Conservation (phyloP, 129 eudicot species). For the Flaveria bidentis region DNA sequence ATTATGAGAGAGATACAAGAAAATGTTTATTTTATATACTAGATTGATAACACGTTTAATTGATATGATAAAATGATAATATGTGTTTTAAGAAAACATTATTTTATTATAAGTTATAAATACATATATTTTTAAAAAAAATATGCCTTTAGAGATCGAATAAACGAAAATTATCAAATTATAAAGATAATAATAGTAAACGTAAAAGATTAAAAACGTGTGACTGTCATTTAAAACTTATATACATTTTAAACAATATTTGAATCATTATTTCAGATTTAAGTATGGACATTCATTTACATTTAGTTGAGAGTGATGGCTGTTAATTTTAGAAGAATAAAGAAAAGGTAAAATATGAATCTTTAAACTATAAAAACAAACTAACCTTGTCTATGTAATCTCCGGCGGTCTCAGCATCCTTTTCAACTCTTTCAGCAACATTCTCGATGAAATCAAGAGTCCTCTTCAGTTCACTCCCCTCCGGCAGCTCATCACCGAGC, state of each 20-base stretch:
- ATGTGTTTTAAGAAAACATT: too few relatives aligned
- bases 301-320: background rate
- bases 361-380: background rate
- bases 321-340: background rate
- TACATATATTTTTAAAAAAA: too few relatives aligned
- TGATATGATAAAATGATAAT: too few relatives aligned
- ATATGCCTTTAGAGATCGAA: too few relatives aligned
- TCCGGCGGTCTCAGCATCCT: constrained; percentile 39
- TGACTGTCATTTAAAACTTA: background rate
- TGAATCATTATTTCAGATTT: background rate
- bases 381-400: constrained; percentile 50
- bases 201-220: background rate
- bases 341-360: background rate
- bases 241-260: background rate
- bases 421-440: constrained; percentile 42
- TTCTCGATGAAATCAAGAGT: constrained; percentile 34
- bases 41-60: too few relatives aligned
- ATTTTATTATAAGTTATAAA: too few relatives aligned
- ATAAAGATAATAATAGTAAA: background rate
- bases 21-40: too few relatives aligned
- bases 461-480: constrained; percentile 33
- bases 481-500: constrained; percentile 32
- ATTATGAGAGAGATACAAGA: too few relatives aligned
- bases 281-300: too few relatives aligned
- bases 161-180: background rate